phyloP scores from a whole-genome alignment of 345 rosid species.

The Dipteronia dyeriana region DNA sequence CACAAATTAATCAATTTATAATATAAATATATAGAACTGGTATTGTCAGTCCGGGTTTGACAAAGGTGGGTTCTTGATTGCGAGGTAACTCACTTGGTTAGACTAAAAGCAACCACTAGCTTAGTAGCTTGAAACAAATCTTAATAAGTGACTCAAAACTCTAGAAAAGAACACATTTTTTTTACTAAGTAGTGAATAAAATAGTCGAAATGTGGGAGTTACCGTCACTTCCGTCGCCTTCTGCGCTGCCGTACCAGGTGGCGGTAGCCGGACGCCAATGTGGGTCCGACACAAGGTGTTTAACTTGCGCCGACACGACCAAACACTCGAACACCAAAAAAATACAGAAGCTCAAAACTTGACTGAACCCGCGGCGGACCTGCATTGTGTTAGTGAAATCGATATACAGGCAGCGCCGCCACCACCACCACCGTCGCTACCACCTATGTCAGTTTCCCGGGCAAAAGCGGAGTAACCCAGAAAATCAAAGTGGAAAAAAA shows the following conservation, averaged over 20 bases:
- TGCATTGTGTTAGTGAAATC: conserved; percentile 38
- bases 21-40: too few species aligned
- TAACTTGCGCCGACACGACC: conserved; percentile 30
- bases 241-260: conserved; percentile 96
- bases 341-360: conserved; percentile 14
- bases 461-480: conserved; percentile 21
- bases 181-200: not conserved
- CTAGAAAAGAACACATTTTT: not conserved
- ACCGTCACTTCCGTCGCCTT: conserved; percentile 99
- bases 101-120: not conserved
- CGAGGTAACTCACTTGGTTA: not conserved
- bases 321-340: conserved; percentile 22
- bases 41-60: not conserved
- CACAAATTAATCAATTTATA: too few species aligned
- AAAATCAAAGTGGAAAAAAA: not conserved
- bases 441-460: conserved; percentile 5
- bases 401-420: conserved; percentile 10
- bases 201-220: conserved; percentile 2
- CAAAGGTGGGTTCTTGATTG: not conserved
- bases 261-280: conserved; percentile 91
- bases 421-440: conserved; percentile 6
- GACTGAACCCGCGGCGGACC: conserved; percentile 20
- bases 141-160: not conserved
- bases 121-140: not conserved
- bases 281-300: conserved; percentile 29